A percentile compares a stretch with the other conserved stretches of the same genome.
These are phyloP conservation scores for Stemphylium beticola DNA, from an alignment of 2,329 filamentous ascomycete genomes.

Conservation along the genomic window DNA sequence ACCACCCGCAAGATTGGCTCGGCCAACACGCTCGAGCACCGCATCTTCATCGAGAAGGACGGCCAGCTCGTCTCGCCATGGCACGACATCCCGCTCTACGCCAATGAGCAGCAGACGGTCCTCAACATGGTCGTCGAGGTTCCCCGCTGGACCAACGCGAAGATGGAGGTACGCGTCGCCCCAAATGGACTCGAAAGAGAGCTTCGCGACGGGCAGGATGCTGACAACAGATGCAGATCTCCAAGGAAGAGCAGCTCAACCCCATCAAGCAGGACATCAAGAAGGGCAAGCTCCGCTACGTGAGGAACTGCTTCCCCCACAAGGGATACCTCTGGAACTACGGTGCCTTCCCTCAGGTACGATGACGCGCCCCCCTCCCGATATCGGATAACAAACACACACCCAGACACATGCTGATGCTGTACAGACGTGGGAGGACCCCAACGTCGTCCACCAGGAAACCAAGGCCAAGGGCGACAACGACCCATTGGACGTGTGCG, in stretches of 20 bases:
- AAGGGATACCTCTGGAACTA: slow-evolving; percentile 99
- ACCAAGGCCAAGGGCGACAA: slow-evolving; percentile 99
- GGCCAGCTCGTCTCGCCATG: slow-evolving; percentile 91
- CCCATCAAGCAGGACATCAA: slow-evolving; percentile 99
- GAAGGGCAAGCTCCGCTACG: slow-evolving; percentile 99
- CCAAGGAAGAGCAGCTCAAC: slow-evolving; percentile 97
- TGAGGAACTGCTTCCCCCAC: slow-evolving; percentile 99
- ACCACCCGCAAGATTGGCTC: slow-evolving; percentile 84
- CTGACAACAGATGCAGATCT: slow-evolving; percentile 70
- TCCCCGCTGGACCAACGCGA: slow-evolving; percentile 98
- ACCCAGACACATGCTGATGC: slow-evolving; percentile 32
- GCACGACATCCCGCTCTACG: slow-evolving; percentile 98
- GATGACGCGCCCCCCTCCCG: slow-evolving; percentile 41
- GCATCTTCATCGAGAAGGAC: slow-evolving; percentile 98
- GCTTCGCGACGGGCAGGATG: background rate
- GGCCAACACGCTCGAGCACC: slow-evolving; percentile 94
- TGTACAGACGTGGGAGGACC: slow-evolving; percentile 95
- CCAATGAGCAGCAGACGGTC: slow-evolving; percentile 93
- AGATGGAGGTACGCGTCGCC: slow-evolving; percentile 83
- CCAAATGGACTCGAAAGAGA: slow-evolving; percentile 9
- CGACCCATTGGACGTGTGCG: slow-evolving; percentile 98
- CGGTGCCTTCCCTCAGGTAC: slow-evolving; percentile 96
- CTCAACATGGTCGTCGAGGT: slow-evolving; percentile 99
- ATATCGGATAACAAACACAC: slow-evolving; percentile 32
- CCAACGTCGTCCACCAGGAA: slow-evolving; percentile 93